Evolutionary conservation across 1,139 yeast genomes (phyloP).

Genomic region (Diutina siamensis): DNA sequence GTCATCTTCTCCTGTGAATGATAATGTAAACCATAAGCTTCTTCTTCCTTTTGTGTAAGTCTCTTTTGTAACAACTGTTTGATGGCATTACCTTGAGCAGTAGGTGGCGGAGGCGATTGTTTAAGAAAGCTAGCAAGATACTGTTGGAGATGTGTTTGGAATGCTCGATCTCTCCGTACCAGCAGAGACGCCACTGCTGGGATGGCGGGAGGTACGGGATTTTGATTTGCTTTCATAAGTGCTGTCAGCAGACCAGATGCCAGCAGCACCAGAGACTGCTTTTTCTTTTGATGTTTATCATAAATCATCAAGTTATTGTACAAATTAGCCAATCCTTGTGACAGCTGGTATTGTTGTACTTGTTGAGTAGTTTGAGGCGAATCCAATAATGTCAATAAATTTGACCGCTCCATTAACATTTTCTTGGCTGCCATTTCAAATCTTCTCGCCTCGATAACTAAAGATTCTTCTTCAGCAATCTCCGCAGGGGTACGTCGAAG

Average conservation of each 20-base stretch:
- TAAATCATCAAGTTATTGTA: conserved; percentile 70
- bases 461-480: conserved; percentile 93
- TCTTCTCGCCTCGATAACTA: conserved; percentile 84
- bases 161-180: conserved; percentile 37
- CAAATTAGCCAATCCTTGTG: conserved; percentile 82
- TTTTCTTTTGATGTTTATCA: conserved; percentile 47
- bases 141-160: conserved; percentile 41
- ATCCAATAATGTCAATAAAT: conserved; percentile 67
- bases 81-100: conserved; percentile 23
- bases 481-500: conserved; percentile 87
- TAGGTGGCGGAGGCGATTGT: conserved; percentile 17
- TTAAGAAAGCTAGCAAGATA: conserved; percentile 27
- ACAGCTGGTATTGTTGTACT: conserved; percentile 66
- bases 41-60: conserved; percentile 69
- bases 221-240: conserved; percentile 13
- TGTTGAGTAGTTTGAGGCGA: conserved; percentile 79
- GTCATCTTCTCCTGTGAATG: conserved; percentile 65
- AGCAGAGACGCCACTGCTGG: conserved; percentile 46
- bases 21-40: conserved; percentile 72
- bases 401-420: conserved; percentile 74
- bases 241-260: conserved; percentile 5
- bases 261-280: conserved; percentile 14
- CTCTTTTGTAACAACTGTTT: conserved; percentile 40
- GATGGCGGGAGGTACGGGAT: conserved; percentile 50
- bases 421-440: conserved; percentile 90